A percentile compares a stretch with the other conserved stretches of the same genome.
phyloP scores from a whole-genome alignment of 345 rosid species.

The Psidium friedrichsthalianum region DNA sequence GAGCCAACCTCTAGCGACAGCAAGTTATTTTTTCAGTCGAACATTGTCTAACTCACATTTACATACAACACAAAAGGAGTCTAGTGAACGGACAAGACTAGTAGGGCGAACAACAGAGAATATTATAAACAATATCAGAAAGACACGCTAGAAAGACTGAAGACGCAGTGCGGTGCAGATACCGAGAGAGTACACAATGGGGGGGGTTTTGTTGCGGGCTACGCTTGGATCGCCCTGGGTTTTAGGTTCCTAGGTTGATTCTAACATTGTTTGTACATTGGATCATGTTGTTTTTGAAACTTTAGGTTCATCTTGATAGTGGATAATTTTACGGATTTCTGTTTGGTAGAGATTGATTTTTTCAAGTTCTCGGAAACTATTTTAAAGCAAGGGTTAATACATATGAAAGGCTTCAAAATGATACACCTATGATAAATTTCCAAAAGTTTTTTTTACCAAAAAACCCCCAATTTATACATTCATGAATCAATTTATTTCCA shows the following conservation, averaged over 20 bases:
- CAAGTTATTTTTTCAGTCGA: too few relatives aligned
- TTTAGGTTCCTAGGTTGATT: not conserved
- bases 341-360: not conserved
- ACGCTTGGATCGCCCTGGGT: too few relatives aligned
- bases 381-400: too few relatives aligned
- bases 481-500: too few relatives aligned
- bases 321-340: not conserved
- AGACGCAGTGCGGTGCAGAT: not conserved
- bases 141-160: not conserved
- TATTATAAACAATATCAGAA: rapidly evolving
- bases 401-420: too few relatives aligned
- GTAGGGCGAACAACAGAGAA: not conserved
- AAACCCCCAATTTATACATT: too few relatives aligned
- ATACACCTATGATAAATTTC: too few relatives aligned
- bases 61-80: too few relatives aligned
- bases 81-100: not conserved
- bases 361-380: not conserved
- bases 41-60: too few relatives aligned
- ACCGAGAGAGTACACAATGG: not conserved
- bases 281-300: not conserved
- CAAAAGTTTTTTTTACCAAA: too few relatives aligned
- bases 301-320: not conserved
- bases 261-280: not conserved
- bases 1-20: too few relatives aligned
- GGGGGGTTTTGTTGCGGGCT: too few relatives aligned